Percentiles rank a stretch among this genome's conserved stretches.
Conservation (phyloP, 306 rosid genomes). For the cucumber (Cucumis sativus) region DNA sequence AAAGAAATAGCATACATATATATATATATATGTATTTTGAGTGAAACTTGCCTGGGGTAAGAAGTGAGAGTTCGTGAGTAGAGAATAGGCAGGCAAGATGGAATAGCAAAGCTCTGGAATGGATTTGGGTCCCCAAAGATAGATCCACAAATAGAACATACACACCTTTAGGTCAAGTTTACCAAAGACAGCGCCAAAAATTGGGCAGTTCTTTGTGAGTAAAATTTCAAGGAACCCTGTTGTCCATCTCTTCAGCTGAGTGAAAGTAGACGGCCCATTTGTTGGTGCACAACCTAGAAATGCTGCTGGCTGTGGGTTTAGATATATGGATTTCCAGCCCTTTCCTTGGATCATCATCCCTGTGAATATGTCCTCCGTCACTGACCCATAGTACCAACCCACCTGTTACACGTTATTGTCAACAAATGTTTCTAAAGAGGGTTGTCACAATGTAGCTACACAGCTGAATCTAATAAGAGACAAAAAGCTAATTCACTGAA, state of each 20-base stretch:
- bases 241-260: conserved; percentile 66
- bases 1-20: too few relatives aligned
- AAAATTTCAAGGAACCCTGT: conserved; percentile 44
- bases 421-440: too few relatives aligned
- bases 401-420: neutral
- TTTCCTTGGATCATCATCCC: conserved; percentile 42
- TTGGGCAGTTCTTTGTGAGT: conserved; percentile 31
- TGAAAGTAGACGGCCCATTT: conserved; percentile 27
- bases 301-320: conserved; percentile 21
- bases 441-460: too few relatives aligned
- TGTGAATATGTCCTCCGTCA: conserved; percentile 34
- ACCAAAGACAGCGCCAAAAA: conserved; percentile 21
- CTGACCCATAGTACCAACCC: conserved; percentile 41
- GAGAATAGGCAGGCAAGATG: conserved; percentile 31
- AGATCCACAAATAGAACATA: conserved; percentile 32
- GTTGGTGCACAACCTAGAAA: conserved; percentile 44
- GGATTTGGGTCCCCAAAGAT: conserved; percentile 26
- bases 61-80: conserved; percentile 41
- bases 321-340: conserved; percentile 52
- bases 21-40: too few relatives aligned
- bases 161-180: conserved; percentile 30
- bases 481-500: too few relatives aligned
- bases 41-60: conserved; percentile 41
- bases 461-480: too few relatives aligned
- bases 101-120: conserved; percentile 37